Conservation (phyloP, 768 basidiomycete species). For the Dioszegia hungarica region DNA sequence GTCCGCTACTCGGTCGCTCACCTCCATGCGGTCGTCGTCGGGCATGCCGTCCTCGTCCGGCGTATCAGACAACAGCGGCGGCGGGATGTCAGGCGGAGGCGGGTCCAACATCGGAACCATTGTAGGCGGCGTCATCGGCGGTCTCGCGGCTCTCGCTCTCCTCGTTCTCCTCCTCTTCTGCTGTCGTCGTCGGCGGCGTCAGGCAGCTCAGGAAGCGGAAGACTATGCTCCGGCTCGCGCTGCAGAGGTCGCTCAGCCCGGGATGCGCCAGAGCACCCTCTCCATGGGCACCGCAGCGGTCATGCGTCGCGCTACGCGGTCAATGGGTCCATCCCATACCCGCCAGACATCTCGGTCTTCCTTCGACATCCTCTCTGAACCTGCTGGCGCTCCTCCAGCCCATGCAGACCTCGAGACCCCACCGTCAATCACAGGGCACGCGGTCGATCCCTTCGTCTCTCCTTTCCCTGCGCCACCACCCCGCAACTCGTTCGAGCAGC, state of each 20-base stretch:
- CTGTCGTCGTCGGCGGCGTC: conserved; percentile 32
- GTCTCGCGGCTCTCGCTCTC: conserved; percentile 44
- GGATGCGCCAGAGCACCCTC: neutral
- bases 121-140: conserved; percentile 46
- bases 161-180: conserved; percentile 45
- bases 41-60: neutral
- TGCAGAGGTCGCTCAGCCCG: neutral
- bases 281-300: neutral
- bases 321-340: neutral
- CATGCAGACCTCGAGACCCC: neutral
- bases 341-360: neutral
- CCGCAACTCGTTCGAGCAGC: neutral
- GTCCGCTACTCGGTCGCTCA: conserved; percentile 6
- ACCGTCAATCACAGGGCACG: neutral
- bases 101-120: conserved; percentile 34
- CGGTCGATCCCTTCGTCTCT: conserved; percentile 5
- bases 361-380: conserved; percentile 4
- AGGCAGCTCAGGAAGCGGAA: conserved; percentile 10
- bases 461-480: conserved; percentile 6
- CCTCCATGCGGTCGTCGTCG: neutral
- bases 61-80: neutral
- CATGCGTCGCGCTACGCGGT: conserved; percentile 1
- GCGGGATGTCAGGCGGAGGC: neutral
- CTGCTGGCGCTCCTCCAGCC: neutral
- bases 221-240: neutral